These are phyloP conservation scores for Nicotiana knightiana DNA, from an alignment of 257 asterid genomes.

Conservation along the genomic window DNA sequence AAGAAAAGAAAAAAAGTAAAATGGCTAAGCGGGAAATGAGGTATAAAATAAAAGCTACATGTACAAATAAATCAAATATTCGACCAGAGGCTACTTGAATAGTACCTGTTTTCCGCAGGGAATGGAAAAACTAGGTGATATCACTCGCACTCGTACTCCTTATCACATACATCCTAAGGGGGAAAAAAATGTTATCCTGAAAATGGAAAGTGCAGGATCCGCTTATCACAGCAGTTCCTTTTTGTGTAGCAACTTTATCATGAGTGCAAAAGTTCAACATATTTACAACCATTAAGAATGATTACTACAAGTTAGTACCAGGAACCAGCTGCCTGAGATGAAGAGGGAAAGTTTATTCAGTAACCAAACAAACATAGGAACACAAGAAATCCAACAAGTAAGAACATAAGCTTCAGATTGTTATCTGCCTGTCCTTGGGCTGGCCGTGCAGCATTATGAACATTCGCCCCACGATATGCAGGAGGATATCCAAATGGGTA, in stretches of 20 bases:
- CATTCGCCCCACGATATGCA: background rate
- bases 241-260: background rate
- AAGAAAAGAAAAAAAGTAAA: background rate
- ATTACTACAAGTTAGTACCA: background rate
- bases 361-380: conserved; percentile 4
- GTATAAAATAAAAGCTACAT: background rate
- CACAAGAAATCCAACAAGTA: conserved; percentile 11
- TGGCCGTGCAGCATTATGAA: conserved; percentile 29
- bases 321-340: background rate
- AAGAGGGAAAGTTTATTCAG: background rate
- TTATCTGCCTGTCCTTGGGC: background rate
- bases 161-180: background rate
- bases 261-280: background rate
- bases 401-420: conserved; percentile 8
- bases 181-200: background rate
- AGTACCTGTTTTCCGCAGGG: no score
- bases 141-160: background rate
- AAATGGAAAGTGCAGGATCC: background rate
- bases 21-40: background rate
- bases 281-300: conserved; percentile 1
- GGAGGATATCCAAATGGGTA: background rate
- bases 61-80: background rate
- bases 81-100: background rate
- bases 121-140: background rate
- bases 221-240: background rate